Percentiles rank a stretch among this genome's conserved stretches.
These are phyloP conservation scores for Talaromyces rugulosus DNA, from an alignment of 2,329 filamentous ascomycete species.

Conservation along the genomic window DNA sequence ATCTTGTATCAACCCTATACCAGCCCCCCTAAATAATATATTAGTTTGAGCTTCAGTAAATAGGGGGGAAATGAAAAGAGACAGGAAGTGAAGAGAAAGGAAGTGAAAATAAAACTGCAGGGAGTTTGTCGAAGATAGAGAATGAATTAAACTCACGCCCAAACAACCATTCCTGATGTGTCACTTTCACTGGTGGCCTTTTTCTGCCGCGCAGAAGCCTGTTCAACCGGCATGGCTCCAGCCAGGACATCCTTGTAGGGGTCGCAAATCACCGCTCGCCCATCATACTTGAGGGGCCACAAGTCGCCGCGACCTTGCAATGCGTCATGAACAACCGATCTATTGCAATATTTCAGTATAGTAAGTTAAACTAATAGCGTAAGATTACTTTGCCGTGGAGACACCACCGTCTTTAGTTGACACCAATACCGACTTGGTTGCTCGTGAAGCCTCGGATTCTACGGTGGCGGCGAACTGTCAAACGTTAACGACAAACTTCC, in stretches of 20 bases:
- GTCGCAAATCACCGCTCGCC: constrained; percentile 1
- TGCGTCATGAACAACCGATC: neutral
- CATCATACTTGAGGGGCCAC: neutral
- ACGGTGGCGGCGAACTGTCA: constrained; percentile 42
- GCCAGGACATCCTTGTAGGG: neutral
- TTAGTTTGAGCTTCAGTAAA: neutral
- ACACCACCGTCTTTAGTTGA: constrained; percentile 42
- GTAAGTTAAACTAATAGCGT: neutral
- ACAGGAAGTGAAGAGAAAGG: no score
- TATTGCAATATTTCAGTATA: neutral
- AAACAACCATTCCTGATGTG: constrained; percentile 1
- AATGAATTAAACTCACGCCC: neutral
- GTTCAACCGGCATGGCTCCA: neutral
- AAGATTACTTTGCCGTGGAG: constrained; percentile 43
- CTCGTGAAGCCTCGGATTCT: constrained; percentile 42
- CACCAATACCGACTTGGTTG: constrained; percentile 40
- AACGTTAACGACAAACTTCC: neutral
- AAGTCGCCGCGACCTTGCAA: constrained; percentile 1
- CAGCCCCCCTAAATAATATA: neutral
- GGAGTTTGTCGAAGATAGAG: neutral
- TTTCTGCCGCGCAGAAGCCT: neutral
- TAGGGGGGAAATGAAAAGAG: no score
- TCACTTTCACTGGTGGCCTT: neutral
- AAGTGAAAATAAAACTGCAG: neutral
- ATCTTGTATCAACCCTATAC: neutral